Evolutionary conservation across 148 eudicot species (phyloP).

Genomic region (Chenopodium quinoa): DNA sequence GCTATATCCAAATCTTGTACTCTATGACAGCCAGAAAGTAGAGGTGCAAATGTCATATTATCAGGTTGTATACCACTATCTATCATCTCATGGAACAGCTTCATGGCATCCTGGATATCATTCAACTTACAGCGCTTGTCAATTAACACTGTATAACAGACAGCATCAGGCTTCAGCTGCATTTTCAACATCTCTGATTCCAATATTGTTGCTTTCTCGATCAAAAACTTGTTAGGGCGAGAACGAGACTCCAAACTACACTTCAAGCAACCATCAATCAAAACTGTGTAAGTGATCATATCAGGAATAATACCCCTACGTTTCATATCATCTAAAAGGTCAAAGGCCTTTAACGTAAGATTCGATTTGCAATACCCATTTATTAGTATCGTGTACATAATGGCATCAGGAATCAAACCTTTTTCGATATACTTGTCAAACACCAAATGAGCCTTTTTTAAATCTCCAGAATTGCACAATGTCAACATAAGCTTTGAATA

Average conservation of each 20-base stretch:
- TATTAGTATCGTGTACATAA: slow-evolving; percentile 68
- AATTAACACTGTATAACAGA: slow-evolving; percentile 51
- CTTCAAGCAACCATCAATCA: slow-evolving; percentile 55
- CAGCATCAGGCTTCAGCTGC: slow-evolving; percentile 46
- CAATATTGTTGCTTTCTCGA: slow-evolving; percentile 15
- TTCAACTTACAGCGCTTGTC: slow-evolving; percentile 47
- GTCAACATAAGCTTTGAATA: slow-evolving; percentile 44
- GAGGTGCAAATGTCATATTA: slow-evolving; percentile 51
- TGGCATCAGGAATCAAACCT: slow-evolving; percentile 51
- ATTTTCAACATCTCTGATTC: slow-evolving; percentile 43
- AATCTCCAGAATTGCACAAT: slow-evolving; percentile 50
- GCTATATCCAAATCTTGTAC: slow-evolving; percentile 43
- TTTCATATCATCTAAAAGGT: slow-evolving; percentile 57
- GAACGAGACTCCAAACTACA: slow-evolving; percentile 18
- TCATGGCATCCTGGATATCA: slow-evolving; percentile 47
- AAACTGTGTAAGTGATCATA: slow-evolving; percentile 58
- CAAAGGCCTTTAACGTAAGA: slow-evolving; percentile 37
- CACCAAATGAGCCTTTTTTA: slow-evolving; percentile 48
- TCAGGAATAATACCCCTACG: slow-evolving; percentile 57
- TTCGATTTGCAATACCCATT: slow-evolving; percentile 58
- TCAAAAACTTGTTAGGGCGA: slow-evolving; percentile 5
- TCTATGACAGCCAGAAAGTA: slow-evolving; percentile 43
- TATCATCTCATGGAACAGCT: slow-evolving; percentile 52
- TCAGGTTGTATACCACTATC: slow-evolving; percentile 56
- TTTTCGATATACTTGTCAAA: slow-evolving; percentile 44